Evolutionary conservation across 176 grass and related monocot species (phyloP).

Genomic region (Olyra latifolia): DNA sequence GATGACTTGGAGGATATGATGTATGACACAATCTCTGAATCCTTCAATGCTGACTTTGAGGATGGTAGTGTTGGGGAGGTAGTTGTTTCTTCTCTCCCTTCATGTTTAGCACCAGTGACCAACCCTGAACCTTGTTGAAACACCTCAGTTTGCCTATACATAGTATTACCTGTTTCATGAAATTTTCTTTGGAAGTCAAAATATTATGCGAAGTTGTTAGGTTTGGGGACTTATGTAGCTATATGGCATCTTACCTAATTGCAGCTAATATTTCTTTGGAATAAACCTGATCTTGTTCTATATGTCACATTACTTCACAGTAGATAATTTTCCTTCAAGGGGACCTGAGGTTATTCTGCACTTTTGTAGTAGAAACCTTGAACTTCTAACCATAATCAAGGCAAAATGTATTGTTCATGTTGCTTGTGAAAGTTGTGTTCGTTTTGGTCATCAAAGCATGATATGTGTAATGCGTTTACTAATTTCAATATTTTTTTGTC

Average conservation of each 20-base stretch:
- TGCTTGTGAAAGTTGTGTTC: background rate
- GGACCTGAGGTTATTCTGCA: background rate
- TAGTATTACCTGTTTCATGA: background rate
- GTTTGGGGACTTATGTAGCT: background rate
- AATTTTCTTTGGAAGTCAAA: background rate
- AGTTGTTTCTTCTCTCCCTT: background rate
- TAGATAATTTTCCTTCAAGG: background rate
- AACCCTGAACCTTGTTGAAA: background rate
- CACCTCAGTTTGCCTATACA: background rate
- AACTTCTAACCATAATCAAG: background rate
- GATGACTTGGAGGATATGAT: constrained; percentile 82
- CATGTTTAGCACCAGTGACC: background rate
- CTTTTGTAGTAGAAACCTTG: background rate
- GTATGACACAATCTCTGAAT: constrained; percentile 42
- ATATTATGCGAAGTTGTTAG: background rate
- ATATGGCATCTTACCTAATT: background rate
- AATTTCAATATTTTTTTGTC: constrained; percentile 11
- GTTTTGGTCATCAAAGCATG: background rate
- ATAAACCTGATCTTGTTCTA: background rate
- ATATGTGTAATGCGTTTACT: constrained; percentile 17
- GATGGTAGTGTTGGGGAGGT: constrained; percentile 86
- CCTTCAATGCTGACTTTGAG: constrained; percentile 62
- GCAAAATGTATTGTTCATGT: background rate
- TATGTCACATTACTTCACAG: background rate
- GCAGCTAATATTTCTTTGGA: background rate